Conservation (phyloP, 2,329 filamentous ascomycete genomes). For the Rutstroemia sydowiana region DNA sequence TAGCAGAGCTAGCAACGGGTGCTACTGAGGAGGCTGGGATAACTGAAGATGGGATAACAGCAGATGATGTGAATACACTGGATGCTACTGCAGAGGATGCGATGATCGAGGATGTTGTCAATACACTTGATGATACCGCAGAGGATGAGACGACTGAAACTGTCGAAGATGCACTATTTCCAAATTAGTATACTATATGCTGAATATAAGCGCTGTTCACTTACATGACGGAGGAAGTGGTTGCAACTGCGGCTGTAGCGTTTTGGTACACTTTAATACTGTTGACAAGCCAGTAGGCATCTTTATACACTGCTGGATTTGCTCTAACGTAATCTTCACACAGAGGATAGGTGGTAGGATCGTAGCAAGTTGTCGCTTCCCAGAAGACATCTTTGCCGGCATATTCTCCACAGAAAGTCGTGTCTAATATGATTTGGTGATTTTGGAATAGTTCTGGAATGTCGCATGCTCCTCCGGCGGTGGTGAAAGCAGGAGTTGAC, state of each 20-base stretch:
- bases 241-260: slow-evolving; percentile 7
- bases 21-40: not conserved
- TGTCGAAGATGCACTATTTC: not conserved
- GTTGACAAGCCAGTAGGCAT: slow-evolving; percentile 25
- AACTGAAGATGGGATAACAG: not conserved
- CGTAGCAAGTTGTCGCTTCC: slow-evolving; percentile 33
- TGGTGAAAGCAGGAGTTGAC: slow-evolving; percentile 60
- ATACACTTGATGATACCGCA: not conserved
- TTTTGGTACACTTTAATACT: slow-evolving; percentile 24
- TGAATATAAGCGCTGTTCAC: not conserved
- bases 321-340: slow-evolving; percentile 23
- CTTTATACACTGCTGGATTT: slow-evolving; percentile 20
- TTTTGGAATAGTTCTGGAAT: slow-evolving; percentile 58
- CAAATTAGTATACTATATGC: not conserved
- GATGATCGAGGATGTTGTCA: not conserved
- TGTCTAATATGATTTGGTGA: slow-evolving; percentile 68
- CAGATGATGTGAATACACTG: not conserved
- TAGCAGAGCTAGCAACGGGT: not conserved
- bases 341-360: slow-evolving; percentile 34
- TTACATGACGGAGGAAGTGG: slow-evolving; percentile 29
- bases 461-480: slow-evolving; percentile 53
- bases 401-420: slow-evolving; percentile 68
- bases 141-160: not conserved
- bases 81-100: not conserved
- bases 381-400: slow-evolving; percentile 43